Base-by-base conservation (phyloP, 1,284 basidiomycete genomes). In the Volvariella surrecta region DNA sequence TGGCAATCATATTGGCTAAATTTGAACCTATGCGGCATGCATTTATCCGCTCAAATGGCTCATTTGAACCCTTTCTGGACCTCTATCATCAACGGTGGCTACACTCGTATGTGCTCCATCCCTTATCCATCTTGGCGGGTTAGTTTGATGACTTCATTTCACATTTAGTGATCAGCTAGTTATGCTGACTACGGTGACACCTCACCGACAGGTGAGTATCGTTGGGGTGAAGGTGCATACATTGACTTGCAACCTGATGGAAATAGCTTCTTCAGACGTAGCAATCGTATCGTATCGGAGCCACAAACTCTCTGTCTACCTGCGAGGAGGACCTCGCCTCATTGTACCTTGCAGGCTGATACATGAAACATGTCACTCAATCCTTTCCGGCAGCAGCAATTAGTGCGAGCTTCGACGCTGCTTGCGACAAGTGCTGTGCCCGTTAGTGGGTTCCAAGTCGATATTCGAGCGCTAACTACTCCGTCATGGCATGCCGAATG, bases 211-310 rank as follows among this genome's bases (percentile, higher is more conserved):
- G 7, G 88, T 92, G 17, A 78, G 87, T 21, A 91, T 99, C 49
- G 68, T 81, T 1, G 87, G 90, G 3, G 90, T 4, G 52, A 60
- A 13, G 52, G 55, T 11, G 63, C 61, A 19, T 82, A 70, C 53
- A 74, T 86, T 35, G 76, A 79, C 54, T 57, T 82, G 17, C 95
- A 97, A 61, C 96, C 95, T 2, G 93, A 98, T 56, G 92, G 94
- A 21, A 99, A 99, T 60, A 90, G 89, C 56, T 98, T 99, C n/a
- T n/a, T n/a, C n/a, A n/a, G n/a, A n/a, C n/a, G n/a, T n/a, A n/a
- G n/a, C n/a, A n/a, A n/a, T n/a, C n/a, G n/a, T n/a, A n/a, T n/a
- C n/a, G n/a, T n/a, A n/a, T n/a, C n/a, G n/a, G n/a, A n/a, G n/a
- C n/a, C n/a, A n/a, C n/a, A n/a, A n/a, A n/a, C n/a, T n/a, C n/a